A percentile compares a stretch with the other conserved stretches of the same genome.
Evolutionary conservation across 305 asterid genomes (phyloP).

Genomic region (Caryopteris hybrid): DNA sequence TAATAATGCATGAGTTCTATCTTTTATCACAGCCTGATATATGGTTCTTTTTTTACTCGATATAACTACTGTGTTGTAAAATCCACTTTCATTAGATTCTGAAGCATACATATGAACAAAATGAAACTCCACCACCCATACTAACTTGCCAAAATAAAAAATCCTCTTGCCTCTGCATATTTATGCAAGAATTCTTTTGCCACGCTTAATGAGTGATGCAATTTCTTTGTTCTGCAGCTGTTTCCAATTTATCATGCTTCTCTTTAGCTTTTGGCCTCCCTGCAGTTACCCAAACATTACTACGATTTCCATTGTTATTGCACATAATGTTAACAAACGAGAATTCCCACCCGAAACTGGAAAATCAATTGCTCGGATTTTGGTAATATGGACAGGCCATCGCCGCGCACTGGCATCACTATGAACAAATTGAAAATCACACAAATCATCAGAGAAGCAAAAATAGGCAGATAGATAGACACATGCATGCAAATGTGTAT

Average conservation of each 20-base stretch:
- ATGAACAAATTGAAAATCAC: neutral
- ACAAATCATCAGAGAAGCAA: no score
- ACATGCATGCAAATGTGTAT: no score
- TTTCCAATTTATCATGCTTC: constrained; percentile 17
- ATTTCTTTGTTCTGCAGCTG: constrained; percentile 16
- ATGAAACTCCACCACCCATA: no score
- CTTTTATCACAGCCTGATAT: no score
- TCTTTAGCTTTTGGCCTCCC: neutral
- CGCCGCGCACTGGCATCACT: constrained; percentile 10
- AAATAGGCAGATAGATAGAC: no score
- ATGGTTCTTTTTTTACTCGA: no score
- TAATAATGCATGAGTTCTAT: no score
- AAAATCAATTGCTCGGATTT: neutral
- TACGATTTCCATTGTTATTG: neutral
- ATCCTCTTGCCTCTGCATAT: neutral
- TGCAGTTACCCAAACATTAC: neutral
- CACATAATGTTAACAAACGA: no score
- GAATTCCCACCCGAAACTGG: constrained; percentile 7
- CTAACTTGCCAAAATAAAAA: neutral
- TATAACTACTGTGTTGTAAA: no score
- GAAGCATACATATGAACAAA: no score
- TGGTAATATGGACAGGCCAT: constrained; percentile 7
- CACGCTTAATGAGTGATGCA: constrained; percentile 17
- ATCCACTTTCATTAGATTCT: no score
- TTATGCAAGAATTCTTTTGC: constrained; percentile 15